Percentiles rank a stretch among this genome's conserved stretches.
These are phyloP conservation scores for Claviceps spartinae DNA, from an alignment of 2,329 filamentous ascomycete species.

Conservation along the genomic window DNA sequence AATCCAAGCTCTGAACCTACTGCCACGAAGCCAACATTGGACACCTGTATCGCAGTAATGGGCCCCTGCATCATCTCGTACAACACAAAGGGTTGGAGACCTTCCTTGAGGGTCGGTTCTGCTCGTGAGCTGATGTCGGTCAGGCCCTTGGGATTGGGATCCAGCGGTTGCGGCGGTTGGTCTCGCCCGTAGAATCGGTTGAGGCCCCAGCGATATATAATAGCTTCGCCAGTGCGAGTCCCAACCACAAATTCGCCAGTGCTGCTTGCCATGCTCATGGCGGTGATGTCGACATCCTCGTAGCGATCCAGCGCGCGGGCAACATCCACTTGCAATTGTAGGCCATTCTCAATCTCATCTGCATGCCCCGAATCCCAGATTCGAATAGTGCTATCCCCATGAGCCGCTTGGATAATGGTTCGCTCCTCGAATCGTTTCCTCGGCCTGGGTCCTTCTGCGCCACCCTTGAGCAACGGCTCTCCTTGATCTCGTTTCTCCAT, in stretches of 20 bases:
- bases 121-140: conserved; percentile 61
- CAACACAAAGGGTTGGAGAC: conserved; percentile 64
- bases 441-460: conserved; percentile 55
- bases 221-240: conserved; percentile 67
- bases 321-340: conserved; percentile 73
- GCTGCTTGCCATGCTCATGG: conserved; percentile 66
- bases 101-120: conserved; percentile 63
- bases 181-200: conserved; percentile 62
- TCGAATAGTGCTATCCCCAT: conserved; percentile 82
- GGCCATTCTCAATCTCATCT: conserved; percentile 83
- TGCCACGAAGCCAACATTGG: conserved; percentile 86
- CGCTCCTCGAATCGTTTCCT: conserved; percentile 68
- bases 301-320: conserved; percentile 69
- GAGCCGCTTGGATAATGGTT: conserved; percentile 73
- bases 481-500: conserved; percentile 71
- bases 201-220: conserved; percentile 76
- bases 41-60: conserved; percentile 66
- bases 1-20: conserved; percentile 74
- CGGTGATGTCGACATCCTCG: conserved; percentile 60
- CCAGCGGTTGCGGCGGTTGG: conserved; percentile 29
- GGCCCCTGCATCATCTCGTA: conserved; percentile 75
- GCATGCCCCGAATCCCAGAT: conserved; percentile 87
- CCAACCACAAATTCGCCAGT: conserved; percentile 81
- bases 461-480: conserved; percentile 65
- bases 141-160: conserved; percentile 53